Evolutionary conservation across 345 rosid species (phyloP), one percentile per base, ranked within the genome.

Genomic region (Euclidium syriacum): DNA sequence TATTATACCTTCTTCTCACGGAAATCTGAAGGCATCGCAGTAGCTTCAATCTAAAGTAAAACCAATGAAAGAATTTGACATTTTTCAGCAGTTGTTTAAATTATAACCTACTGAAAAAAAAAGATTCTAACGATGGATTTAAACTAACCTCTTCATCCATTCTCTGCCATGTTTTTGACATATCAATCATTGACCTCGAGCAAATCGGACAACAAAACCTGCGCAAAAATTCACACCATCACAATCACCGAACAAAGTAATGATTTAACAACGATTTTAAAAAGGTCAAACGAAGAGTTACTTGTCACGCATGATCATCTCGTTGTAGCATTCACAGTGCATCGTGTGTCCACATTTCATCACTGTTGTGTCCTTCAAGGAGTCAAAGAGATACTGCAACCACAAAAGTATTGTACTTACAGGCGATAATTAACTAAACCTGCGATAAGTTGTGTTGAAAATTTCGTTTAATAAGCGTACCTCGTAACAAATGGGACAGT

Each of bases 291-390:
- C 52, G n/a, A 29, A 43, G 57, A 41, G 85, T 87, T 74, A 94
- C 99, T 90, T 85, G 75, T 80, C 84, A 15, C 53, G 96, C 60
- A 79, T 80, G 62, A 84, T 58, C 99, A 94, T 94, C 83, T 90
- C 97, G 1, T 25, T n/a, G 66, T 62, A 85, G 70, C 99, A 94
- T 65, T 94, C 96, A 15, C 19, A 17, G 42, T 94, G 99, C 96
- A 94, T 94, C 1, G 99, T 94, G 84, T 94, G 99, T 56, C 99
- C 99, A 8, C 99, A 94, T 80, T 82, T 90, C 99, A 94, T 85
- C 14, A 94, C 99, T 0, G 76, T 76, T 25, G 92, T 85, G 60
- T 85, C 99, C 69, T 94, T 87, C 61, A 94, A 68, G 0, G 99
- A 94, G 72, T 94, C 99, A 65, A 94, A 94, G 6, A 94, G 83